Evolutionary conservation across 768 basidiomycete species (phyloP).

Genomic region (Brasilioporus rufonigricans): DNA sequence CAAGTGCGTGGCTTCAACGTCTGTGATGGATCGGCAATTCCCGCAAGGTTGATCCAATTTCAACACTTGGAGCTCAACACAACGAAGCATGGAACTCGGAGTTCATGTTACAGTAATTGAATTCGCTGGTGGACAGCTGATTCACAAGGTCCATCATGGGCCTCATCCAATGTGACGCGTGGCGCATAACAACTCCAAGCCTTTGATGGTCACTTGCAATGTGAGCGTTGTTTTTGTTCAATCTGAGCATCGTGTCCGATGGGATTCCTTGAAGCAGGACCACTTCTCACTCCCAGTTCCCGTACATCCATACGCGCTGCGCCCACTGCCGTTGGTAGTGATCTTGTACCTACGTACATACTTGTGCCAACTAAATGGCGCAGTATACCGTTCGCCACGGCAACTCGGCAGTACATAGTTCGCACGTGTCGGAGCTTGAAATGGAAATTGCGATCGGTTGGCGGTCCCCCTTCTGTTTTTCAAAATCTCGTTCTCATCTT

Average conservation of each 20-base stretch:
- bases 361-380: neutral
- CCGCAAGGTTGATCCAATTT: conserved; percentile 4
- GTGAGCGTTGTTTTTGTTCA: neutral
- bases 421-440: conserved; percentile 42
- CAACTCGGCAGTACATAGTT: conserved; percentile 19
- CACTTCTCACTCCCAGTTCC: neutral
- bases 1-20: conserved; percentile 1
- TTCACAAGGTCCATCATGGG: neutral
- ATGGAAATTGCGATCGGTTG: conserved; percentile 27
- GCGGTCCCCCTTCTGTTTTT: conserved; percentile 6
- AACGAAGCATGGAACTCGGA: neutral
- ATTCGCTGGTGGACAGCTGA: too few species aligned
- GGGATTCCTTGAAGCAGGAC: too few species aligned
- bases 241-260: too few species aligned
- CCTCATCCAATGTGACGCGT: neutral
- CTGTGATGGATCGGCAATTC: conserved; percentile 12
- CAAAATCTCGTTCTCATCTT: conserved; percentile 23
- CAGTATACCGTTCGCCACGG: conserved; percentile 5
- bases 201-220: neutral
- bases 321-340: neutral
- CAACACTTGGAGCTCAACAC: neutral
- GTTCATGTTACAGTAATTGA: too few species aligned
- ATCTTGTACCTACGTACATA: neutral
- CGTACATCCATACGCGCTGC: neutral
- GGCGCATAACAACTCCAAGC: neutral